These are phyloP conservation scores for Triticum timopheevii DNA, from an alignment of 176 grass and related monocot species.

Conservation along the genomic window DNA sequence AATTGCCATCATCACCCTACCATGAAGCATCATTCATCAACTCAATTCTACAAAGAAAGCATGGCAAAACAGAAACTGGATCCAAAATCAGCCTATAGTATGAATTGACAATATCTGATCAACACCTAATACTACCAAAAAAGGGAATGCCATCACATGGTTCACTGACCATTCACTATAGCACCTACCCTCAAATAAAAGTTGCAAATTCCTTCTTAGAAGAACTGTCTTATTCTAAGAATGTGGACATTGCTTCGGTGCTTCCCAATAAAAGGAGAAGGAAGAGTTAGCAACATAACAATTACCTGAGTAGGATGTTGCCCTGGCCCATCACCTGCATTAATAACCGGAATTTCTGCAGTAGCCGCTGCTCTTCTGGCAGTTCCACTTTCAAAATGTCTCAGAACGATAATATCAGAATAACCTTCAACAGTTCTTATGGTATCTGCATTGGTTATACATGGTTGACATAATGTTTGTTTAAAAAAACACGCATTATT, in stretches of 20 bases:
- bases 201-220: not conserved
- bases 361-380: slow-evolving; percentile 67
- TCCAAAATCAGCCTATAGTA: not conserved
- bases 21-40: not conserved
- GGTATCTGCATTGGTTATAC: slow-evolving; percentile 59
- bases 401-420: slow-evolving; percentile 80
- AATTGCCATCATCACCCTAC: not conserved
- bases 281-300: slow-evolving; percentile 11
- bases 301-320: slow-evolving; percentile 85
- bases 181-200: not conserved
- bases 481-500: not conserved
- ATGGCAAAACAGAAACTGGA: not conserved
- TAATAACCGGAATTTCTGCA: slow-evolving; percentile 78
- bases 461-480: not conserved
- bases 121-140: slow-evolving; percentile 5
- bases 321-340: slow-evolving; percentile 87
- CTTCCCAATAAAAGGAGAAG: not conserved
- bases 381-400: slow-evolving; percentile 92
- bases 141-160: not conserved
- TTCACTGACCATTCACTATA: not conserved
- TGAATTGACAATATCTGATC: not conserved
- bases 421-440: slow-evolving; percentile 91
- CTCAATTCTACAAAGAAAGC: no score
- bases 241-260: not conserved
- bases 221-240: not conserved